Evolutionary conservation across 2,329 filamentous ascomycete genomes (phyloP).

Genomic region (Hypomyces rosellus): DNA sequence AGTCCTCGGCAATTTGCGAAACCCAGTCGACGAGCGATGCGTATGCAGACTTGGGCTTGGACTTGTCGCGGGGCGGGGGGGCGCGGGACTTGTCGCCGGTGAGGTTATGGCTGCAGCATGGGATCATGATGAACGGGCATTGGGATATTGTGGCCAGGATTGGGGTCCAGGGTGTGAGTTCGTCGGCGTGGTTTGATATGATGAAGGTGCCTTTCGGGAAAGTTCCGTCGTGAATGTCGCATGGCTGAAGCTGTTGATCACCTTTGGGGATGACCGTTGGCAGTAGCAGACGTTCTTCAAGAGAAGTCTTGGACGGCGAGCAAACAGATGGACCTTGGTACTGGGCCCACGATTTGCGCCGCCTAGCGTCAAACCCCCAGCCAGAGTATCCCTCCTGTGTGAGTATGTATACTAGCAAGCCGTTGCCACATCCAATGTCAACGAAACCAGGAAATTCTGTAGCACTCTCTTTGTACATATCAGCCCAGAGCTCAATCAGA

Average conservation of each 20-base stretch:
- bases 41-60: conserved; percentile 62
- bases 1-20: conserved; percentile 58
- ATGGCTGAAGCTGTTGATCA: not conserved
- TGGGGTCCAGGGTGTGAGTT: conserved; percentile 93
- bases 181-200: conserved; percentile 94
- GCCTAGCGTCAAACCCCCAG: conserved; percentile 88
- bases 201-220: conserved; percentile 79
- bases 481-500: conserved; percentile 81
- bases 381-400: conserved; percentile 73
- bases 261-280: conserved; percentile 33
- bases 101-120: conserved; percentile 88
- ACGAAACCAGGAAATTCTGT: conserved; percentile 76
- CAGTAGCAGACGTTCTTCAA: conserved; percentile 44
- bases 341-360: conserved; percentile 74
- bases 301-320: conserved; percentile 26
- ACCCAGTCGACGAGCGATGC: conserved; percentile 79
- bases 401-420: conserved; percentile 79
- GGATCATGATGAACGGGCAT: conserved; percentile 85
- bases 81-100: conserved; percentile 70
- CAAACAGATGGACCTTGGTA: conserved; percentile 43
- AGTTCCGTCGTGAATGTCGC: conserved; percentile 48
- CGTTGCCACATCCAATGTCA: conserved; percentile 94
- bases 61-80: conserved; percentile 44
- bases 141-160: conserved; percentile 70
- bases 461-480: conserved; percentile 60